Base-by-base conservation (phyloP, 208 protist genomes). In the Trypanosoma theileri region DNA sequence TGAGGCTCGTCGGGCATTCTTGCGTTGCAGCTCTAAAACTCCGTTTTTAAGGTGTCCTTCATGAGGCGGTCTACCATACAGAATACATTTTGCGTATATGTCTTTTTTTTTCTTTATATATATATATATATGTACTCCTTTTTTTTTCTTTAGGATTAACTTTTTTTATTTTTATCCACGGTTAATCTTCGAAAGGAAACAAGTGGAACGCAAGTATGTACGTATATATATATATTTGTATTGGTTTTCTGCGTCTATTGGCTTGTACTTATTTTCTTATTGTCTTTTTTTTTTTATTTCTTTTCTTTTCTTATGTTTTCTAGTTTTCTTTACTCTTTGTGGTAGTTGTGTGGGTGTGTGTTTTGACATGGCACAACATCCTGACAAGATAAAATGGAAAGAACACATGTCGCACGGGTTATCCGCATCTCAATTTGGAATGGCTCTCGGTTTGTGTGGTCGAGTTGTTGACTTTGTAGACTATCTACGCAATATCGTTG, bases 391-490 rank as follows among this genome's bases (percentile, higher is more conserved):
- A 54, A 51, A 65, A 28, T 95, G 90, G 87, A 86, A 81, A 55
- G 73, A 75, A 12, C 26, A 60, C 9, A 53, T 69, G 50, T 78
- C 75, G 16, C 76, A 86, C 71, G 90, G 91, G 14, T 59, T 96
- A 0, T 91, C 84, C 10, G 91, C 91, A 6, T 96, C 91, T 4
- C 89, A 96, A 75, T 93, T 96, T 59, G 91, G 91, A 2, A 86
- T 85, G 73, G 88, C 86, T 1, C 82, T 96, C 12, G 91, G 91
- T 14, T 90, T 92, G 60, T 78, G 76, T 60, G 91, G 91, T 45
- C 77, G 81, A 4, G 66, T 96, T 45, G 84, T 79, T 0, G 89
- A 96, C 77, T 96, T 85, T 73, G 81, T 95, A 17, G 58, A 91
- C 48, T 94, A 94, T 70, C 69, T 82, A 12, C 84, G 86, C 21